phyloP scores from a whole-genome alignment of 2,329 filamentous ascomycete species.

The Hymenoscyphus albidus region DNA sequence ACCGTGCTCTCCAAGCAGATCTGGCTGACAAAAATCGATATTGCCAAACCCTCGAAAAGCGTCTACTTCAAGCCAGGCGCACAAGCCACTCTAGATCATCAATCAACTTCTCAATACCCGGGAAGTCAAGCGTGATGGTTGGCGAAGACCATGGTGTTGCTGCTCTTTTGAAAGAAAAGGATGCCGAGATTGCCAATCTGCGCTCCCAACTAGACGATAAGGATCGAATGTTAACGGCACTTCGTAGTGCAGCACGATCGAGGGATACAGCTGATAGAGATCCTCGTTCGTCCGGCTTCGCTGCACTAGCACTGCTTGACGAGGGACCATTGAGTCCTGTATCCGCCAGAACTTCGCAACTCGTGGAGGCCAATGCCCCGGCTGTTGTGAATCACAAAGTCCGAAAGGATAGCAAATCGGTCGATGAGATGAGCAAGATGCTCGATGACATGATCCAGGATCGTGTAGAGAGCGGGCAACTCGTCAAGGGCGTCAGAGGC shows the following conservation, averaged over 20 bases:
- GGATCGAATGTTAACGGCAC: conserved; percentile 84
- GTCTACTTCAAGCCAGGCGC: conserved; percentile 82
- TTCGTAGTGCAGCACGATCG: conserved; percentile 80
- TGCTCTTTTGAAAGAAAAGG: conserved; percentile 76
- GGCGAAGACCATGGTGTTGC: conserved; percentile 75
- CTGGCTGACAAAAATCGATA: conserved; percentile 96
- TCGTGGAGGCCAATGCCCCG: conserved; percentile 25
- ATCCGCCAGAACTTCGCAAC: conserved; percentile 30
- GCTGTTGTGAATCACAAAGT: conserved; percentile 27
- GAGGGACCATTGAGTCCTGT: conserved; percentile 32
- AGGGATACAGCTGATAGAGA: conserved; percentile 71
- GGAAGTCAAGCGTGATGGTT: conserved; percentile 62
- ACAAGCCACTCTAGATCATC: conserved; percentile 88
- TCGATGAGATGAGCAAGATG: conserved; percentile 90
- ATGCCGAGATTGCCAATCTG: conserved; percentile 88
- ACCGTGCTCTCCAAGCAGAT: conserved; percentile 89
- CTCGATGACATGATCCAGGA: conserved; percentile 96
- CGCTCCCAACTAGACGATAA: conserved; percentile 88
- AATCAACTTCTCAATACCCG: conserved; percentile 57
- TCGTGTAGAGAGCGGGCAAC: conserved; percentile 70
- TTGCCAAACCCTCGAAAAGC: conserved; percentile 88
- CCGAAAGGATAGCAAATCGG: conserved; percentile 51
- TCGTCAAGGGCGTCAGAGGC: conserved; percentile 62
- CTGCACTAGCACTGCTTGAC: conserved; percentile 16
- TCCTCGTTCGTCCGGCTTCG: conserved; percentile 22